Evolutionary conservation across 1,284 basidiomycete genomes (phyloP), one percentile per base, ranked within the genome.

Genomic region (Cryptococcus sp.): DNA sequence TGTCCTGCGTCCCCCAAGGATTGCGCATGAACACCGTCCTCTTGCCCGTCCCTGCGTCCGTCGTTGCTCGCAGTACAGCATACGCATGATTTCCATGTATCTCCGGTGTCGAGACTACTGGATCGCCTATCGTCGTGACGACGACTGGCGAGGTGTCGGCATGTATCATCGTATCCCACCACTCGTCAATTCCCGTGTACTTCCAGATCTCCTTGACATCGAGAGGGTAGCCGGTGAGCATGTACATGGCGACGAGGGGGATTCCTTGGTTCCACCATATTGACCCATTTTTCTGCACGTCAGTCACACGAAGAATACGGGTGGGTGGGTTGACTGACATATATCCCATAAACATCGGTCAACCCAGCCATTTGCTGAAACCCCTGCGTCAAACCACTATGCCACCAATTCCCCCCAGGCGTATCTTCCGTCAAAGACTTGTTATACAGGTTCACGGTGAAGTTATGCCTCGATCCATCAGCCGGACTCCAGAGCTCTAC

Each of bases 391-490:
- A 66, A 28, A 0, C 62, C 61, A 24, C 54, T 52, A 44, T 57
- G 55, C 64, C 64, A 66, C 62, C 62, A 66, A 23, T 50, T 46
- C 1, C 52, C 54, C n/a, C 39, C 42, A 0, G 56, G 56, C n/a
- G 52, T 40, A 45, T 66, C 61, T 41, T 66, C 64, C 3, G 59
- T 66, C 24, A 32, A 28, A 6, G 45, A 50, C 22, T 57, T 54
- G 18, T 58, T 50, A 35, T 43, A 43, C 4, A 55, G 38, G 19
- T 44, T 50, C 6, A 57, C 52, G 5, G 46, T 36, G 33, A 50
- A 53, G 21, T 45, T 34, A 9, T 56, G 42, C 2, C 48, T 39
- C n/a, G 40, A 35, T 16, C 47, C 41, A 5, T 48, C 48, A 14
- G 38, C 26, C 5, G 62, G 62, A 26, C 61, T 50, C 52, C 51